Conservation (phyloP, 225 moss, liverwort and hornwort species). For the Marchantia polymorpha region DNA sequence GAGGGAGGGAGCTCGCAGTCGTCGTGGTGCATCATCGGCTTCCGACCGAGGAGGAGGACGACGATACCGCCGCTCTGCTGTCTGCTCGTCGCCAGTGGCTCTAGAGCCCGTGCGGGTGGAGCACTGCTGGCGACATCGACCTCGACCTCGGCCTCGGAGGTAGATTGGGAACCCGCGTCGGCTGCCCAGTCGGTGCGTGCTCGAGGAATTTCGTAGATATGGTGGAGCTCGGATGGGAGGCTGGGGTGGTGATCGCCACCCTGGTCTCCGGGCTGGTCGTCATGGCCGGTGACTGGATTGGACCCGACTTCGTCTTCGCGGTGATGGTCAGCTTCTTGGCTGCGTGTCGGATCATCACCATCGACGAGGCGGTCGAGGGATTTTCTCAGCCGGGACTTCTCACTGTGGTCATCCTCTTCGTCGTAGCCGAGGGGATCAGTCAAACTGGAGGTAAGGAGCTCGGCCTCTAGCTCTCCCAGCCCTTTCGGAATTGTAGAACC, state of each 20-base stretch:
- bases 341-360: constrained; percentile 1
- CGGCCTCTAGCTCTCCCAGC: too few relatives aligned
- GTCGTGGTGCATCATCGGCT: too few relatives aligned
- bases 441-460: constrained; percentile 9
- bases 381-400: constrained; percentile 6
- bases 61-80: too few relatives aligned
- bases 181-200: too few relatives aligned
- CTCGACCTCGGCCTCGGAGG: too few relatives aligned
- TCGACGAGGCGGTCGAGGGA: neutral
- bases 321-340: constrained; percentile 9
- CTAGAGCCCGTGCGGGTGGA: too few relatives aligned
- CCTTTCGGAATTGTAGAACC: too few relatives aligned
- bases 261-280: neutral
- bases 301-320: constrained; percentile 13
- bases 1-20: too few relatives aligned
- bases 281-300: constrained; percentile 13
- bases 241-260: constrained; percentile 1
- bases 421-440: constrained; percentile 6
- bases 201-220: neutral
- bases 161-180: too few relatives aligned
- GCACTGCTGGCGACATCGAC: too few relatives aligned
- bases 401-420: constrained; percentile 8
- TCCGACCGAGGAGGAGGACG: too few relatives aligned
- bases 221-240: constrained; percentile 11
- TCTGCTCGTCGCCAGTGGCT: too few relatives aligned